These are phyloP conservation scores for Neonectria neomacrospora DNA, from an alignment of 2,329 filamentous ascomycete species.

Conservation along the genomic window DNA sequence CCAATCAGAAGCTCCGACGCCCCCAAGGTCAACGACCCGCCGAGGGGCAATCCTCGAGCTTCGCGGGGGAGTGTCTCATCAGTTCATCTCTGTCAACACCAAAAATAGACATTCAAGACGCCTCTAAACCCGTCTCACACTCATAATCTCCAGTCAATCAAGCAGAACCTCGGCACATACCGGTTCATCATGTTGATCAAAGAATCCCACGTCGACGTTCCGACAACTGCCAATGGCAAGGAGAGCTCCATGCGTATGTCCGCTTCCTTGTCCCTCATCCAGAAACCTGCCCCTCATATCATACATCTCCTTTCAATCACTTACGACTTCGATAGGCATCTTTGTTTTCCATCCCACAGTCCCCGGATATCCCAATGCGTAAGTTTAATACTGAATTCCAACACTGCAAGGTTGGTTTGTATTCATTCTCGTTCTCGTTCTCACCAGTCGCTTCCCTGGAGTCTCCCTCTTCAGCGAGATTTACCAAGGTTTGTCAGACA, in stretches of 20 bases:
- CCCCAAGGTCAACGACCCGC: background rate
- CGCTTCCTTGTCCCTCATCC: constrained; percentile 2
- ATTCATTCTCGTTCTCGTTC: background rate
- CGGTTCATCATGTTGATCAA: constrained; percentile 61
- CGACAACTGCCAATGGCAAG: constrained; percentile 63
- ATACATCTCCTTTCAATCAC: constrained; percentile 29
- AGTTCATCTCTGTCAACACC: constrained; percentile 4
- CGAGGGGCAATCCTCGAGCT: constrained; percentile 3
- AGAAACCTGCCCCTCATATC: constrained; percentile 13
- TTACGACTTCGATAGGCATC: constrained; percentile 68
- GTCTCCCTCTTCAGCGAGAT: constrained; percentile 94
- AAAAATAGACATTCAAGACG: background rate
- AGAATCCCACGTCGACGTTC: constrained; percentile 63
- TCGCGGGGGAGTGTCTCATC: background rate
- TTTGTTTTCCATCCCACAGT: constrained; percentile 90
- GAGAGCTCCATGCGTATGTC: constrained; percentile 63
- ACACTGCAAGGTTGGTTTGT: constrained; percentile 15
- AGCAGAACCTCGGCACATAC: background rate
- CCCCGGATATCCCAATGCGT: constrained; percentile 86
- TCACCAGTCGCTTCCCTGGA: constrained; percentile 76
- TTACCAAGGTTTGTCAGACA: constrained; percentile 79
- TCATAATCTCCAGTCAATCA: background rate
- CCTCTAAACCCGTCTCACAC: constrained; percentile 1
- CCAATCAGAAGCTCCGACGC: background rate
- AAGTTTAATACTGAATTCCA: constrained; percentile 46